Percentiles rank a stretch among this genome's conserved stretches.
Conservation (phyloP, 78 protist genomes). For the Dictyostelium citrinum region DNA sequence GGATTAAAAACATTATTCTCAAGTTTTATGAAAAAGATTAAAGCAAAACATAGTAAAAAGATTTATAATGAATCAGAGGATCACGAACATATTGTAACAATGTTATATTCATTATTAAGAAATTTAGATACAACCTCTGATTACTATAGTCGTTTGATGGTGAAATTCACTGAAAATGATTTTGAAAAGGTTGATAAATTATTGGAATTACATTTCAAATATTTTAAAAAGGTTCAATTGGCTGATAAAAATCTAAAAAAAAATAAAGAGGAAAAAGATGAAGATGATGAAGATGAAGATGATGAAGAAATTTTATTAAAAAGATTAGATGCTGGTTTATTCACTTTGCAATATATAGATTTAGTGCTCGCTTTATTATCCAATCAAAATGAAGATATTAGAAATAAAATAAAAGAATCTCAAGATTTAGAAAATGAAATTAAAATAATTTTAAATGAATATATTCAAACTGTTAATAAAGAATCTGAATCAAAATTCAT, state of each 20-base stretch:
- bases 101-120: slow-evolving; percentile 27
- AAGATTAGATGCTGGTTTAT: slow-evolving; percentile 80
- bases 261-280: not conserved
- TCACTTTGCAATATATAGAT: slow-evolving; percentile 53
- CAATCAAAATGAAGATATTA: not conserved
- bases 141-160: not conserved
- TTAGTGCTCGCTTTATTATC: slow-evolving; percentile 20
- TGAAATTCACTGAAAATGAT: slow-evolving; percentile 71
- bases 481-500: not conserved
- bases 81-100: slow-evolving; percentile 53
- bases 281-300: slow-evolving; percentile 25
- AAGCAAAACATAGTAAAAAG: slow-evolving; percentile 21
- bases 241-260: slow-evolving; percentile 14
- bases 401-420: not conserved
- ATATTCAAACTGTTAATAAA: not conserved
- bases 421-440: not conserved
- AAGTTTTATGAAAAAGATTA: slow-evolving; percentile 77
- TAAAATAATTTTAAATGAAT: not conserved
- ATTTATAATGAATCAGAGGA: slow-evolving; percentile 41
- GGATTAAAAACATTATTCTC: slow-evolving; percentile 81
- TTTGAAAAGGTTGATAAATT: slow-evolving; percentile 52
- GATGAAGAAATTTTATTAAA: slow-evolving; percentile 30
- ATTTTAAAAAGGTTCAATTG: not conserved
- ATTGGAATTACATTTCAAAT: slow-evolving; percentile 58
- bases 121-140: not conserved